Evolutionary conservation across 805 yeast genomes (phyloP).

Genomic region (Metschnikowia baotianmanensis): DNA sequence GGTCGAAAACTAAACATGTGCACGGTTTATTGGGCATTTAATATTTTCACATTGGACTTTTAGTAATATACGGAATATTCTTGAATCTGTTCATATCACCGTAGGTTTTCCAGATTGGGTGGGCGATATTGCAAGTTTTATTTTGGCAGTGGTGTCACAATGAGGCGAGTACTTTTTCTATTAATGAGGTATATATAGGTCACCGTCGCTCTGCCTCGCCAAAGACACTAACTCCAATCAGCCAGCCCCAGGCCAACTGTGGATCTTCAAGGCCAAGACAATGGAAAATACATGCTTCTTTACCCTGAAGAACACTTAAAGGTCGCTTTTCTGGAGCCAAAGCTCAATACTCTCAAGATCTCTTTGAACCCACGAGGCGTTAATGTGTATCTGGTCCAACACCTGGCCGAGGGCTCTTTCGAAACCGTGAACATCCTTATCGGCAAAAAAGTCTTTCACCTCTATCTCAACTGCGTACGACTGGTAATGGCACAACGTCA

Average conservation of each 20-base stretch:
- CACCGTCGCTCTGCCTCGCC: no score
- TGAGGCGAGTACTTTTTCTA: no score
- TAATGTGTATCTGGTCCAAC: slow-evolving; percentile 51
- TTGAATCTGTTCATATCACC: no score
- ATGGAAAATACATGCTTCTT: not conserved
- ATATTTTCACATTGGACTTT: no score
- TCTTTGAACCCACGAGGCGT: slow-evolving; percentile 50
- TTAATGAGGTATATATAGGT: no score
- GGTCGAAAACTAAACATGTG: slow-evolving; percentile 25
- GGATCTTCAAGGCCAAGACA: no score
- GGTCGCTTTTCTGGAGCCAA: slow-evolving; percentile 37
- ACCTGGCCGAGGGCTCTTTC: slow-evolving; percentile 54
- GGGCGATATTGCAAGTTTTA: no score
- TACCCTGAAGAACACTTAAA: not conserved
- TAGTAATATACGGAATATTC: no score
- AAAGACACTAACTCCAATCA: no score
- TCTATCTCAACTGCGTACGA: slow-evolving; percentile 22
- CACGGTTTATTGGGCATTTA: not conserved
- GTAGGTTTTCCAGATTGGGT: no score
- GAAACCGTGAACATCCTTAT: slow-evolving; percentile 50
- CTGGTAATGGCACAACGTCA: slow-evolving; percentile 36
- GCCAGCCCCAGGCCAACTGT: no score
- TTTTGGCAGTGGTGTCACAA: no score
- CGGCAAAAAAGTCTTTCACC: slow-evolving; percentile 42
- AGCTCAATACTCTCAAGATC: slow-evolving; percentile 39